These are phyloP conservation scores for Aspergillus caelatus DNA, from an alignment of 2,329 filamentous ascomycete species.

Conservation along the genomic window DNA sequence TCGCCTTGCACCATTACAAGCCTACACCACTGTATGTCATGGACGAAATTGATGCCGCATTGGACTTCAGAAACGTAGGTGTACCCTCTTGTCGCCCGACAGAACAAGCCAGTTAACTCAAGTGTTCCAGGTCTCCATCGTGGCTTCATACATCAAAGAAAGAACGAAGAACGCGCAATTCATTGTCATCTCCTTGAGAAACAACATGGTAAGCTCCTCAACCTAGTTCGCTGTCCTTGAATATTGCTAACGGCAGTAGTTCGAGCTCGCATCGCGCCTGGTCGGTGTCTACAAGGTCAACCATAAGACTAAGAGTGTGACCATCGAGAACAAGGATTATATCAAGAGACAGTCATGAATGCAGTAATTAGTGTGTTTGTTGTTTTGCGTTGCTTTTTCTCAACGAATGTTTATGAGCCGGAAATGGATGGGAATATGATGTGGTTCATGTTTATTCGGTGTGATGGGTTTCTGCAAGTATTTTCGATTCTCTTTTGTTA, in stretches of 20 bases:
- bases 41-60: conserved; percentile 97
- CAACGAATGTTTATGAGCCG: conserved; percentile 5
- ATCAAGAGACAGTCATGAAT: conserved; percentile 49
- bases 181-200: conserved; percentile 94
- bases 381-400: conserved; percentile 8
- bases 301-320: conserved; percentile 94
- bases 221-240: background rate
- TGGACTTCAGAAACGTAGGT: conserved; percentile 97
- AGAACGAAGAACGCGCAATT: conserved; percentile 99
- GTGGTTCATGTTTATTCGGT: conserved; percentile 1
- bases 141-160: conserved; percentile 98
- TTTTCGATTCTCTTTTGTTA: background rate
- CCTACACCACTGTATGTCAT: conserved; percentile 98
- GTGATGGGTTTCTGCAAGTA: background rate
- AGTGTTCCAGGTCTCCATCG: conserved; percentile 77
- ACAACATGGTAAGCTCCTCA: conserved; percentile 75
- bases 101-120: conserved; percentile 13
- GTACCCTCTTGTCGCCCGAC: background rate
- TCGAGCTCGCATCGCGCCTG: conserved; percentile 91
- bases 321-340: conserved; percentile 82
- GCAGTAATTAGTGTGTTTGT: conserved; percentile 3
- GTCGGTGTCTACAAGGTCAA: conserved; percentile 99
- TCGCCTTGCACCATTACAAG: conserved; percentile 96
- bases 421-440: conserved; percentile 8
- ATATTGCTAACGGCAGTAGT: conserved; percentile 47